Evolutionary conservation across 805 yeast species (phyloP), one percentile per base, ranked within the genome.

Genomic region (Lipomyces yamanashiensis): DNA sequence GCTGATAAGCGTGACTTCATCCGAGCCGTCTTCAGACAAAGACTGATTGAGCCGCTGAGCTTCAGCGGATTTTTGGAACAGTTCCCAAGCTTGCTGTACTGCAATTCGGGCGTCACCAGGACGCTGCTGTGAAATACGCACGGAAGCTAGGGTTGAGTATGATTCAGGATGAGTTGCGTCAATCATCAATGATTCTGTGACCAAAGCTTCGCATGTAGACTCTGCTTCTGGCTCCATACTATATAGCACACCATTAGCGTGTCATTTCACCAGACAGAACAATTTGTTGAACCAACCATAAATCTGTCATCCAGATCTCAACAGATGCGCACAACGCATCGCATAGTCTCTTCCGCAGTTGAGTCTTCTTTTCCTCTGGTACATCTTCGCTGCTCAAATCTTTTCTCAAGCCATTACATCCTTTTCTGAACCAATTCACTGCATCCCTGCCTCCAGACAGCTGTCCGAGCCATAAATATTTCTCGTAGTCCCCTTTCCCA

Each of bases 161-260:
- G 90, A 84, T 74, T 92, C 98, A 0, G 96, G 89, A 62, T 89
- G 86, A 39, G 75, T 70, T 2, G 74, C 72, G 23, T 79, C 79
- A 40, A 89, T 75, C 58, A 83, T 76, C 71, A 90, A 76, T 0
- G 96, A 85, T 69, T 83, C 84, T 10, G 82, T 76, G 59, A 92
- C 87, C 68, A 90, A 80, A 60, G 80, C 80, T 70, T 92, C 89
- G 77, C 98, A 95, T 74, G 85, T 82, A 8, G 74, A 23, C 76
- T 95, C 98, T 1, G 98, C 98, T 69, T 87, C 86, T 2, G 85
- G 85, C 71, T 90, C 96, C 97, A 92, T 91, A 79, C 98, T 93
- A 47, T 93, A 47, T 15, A 15, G 73, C 72, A 67, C 28, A 10
- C 47, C 12, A 10, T 41, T 33, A 43, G 37, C 23, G 7, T 51